Conservation (phyloP, 140 eudicot species). For the Bidens hawaiensis region DNA sequence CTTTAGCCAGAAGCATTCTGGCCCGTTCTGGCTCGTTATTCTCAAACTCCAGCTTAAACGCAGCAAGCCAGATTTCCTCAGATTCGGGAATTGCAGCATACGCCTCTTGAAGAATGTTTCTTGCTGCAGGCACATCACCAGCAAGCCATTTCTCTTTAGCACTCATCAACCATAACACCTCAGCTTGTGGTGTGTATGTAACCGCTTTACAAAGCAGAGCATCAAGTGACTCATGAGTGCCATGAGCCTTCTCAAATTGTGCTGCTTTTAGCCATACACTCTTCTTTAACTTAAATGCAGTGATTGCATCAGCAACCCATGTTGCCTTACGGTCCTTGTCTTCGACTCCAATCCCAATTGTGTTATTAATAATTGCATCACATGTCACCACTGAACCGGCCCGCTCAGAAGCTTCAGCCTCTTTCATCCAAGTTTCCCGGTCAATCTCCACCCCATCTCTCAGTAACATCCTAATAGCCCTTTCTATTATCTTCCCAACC, state of each 20-base stretch:
- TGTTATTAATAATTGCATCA: constrained; percentile 71
- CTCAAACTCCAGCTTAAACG: constrained; percentile 92
- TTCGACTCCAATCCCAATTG: constrained; percentile 84
- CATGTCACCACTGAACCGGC: constrained; percentile 83
- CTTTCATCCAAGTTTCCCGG: constrained; percentile 92
- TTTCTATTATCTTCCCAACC: constrained; percentile 85
- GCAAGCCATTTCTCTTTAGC: constrained; percentile 99
- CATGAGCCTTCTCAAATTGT: constrained; percentile 89
- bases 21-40: constrained; percentile 89
- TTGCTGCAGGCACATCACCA: constrained; percentile 89
- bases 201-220: constrained; percentile 78
- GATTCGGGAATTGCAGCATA: no score
- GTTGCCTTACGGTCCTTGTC: constrained; percentile 91
- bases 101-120: constrained; percentile 83
- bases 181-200: no score
- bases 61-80: constrained; percentile 98
- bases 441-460: constrained; percentile 79
- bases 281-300: constrained; percentile 70
- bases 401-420: constrained; percentile 87
- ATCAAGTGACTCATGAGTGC: constrained; percentile 85
- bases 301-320: constrained; percentile 93
- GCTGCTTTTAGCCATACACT: constrained; percentile 96
- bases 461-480: constrained; percentile 79
- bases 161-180: constrained; percentile 90
- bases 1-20: constrained; percentile 84